Conservation (phyloP, 371 early-diverging fungal genomes). For the Enteropsectra breve region DNA sequence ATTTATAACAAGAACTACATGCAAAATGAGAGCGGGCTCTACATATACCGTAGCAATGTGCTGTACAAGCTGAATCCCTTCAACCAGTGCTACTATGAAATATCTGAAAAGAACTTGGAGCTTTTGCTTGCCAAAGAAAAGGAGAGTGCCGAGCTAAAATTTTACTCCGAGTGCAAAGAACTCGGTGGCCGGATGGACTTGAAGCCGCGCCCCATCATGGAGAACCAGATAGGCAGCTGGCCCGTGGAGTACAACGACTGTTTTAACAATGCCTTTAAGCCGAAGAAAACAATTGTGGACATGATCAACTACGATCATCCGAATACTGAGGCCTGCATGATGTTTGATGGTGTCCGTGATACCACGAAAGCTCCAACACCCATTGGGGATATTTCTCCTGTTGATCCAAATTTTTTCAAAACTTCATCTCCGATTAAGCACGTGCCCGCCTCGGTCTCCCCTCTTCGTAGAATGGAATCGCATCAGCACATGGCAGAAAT, state of each 20-base stretch:
- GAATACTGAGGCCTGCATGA: slow-evolving; percentile 26
- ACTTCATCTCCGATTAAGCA: neutral
- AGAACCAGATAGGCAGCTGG: slow-evolving; percentile 41
- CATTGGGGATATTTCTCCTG: slow-evolving; percentile 34
- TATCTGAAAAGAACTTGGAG: neutral
- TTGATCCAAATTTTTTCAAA: slow-evolving; percentile 22
- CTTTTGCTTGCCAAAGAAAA: neutral
- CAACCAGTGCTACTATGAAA: neutral
- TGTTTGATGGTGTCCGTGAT: slow-evolving; percentile 36
- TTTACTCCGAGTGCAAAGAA: neutral
- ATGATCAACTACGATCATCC: slow-evolving; percentile 49
- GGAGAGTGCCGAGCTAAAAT: neutral
- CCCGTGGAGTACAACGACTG: slow-evolving; percentile 31
- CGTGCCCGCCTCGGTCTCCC: slow-evolving; percentile 3
- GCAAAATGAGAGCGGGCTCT: neutral
- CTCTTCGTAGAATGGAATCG: neutral
- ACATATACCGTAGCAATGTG: neutral
- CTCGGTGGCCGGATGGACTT: too few species aligned
- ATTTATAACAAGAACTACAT: too few species aligned
- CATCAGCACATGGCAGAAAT: neutral
- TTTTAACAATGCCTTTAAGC: slow-evolving; percentile 40
- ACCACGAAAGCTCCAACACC: slow-evolving; percentile 47
- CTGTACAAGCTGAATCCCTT: neutral
- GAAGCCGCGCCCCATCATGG: too few species aligned
- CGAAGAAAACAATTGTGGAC: slow-evolving; percentile 32